These are phyloP conservation scores for Tetradesmus lagerheimii DNA, from an alignment of 139 green algal species.

Conservation along the genomic window DNA sequence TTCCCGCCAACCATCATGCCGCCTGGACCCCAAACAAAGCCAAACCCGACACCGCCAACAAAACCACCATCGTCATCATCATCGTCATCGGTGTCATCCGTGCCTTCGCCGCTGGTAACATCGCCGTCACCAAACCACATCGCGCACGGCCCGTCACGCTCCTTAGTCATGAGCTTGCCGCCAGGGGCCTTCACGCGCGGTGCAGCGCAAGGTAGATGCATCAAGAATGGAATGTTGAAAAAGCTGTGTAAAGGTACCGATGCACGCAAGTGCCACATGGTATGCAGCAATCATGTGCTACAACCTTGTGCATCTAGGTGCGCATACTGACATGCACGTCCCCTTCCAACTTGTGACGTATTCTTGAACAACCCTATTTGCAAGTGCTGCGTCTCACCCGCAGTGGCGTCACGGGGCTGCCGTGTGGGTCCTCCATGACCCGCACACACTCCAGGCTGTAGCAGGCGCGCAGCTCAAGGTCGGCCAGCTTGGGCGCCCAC, in stretches of 20 bases:
- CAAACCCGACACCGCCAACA: background rate
- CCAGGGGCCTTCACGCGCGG: background rate
- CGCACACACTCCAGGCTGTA: background rate
- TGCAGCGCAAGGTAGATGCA: background rate
- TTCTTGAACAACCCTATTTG: too few species aligned
- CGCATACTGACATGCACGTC: too few species aligned
- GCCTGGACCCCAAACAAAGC: background rate
- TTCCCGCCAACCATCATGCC: background rate
- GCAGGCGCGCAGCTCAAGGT: background rate
- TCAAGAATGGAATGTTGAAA: too few species aligned
- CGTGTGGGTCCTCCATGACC: background rate
- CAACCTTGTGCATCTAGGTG: too few species aligned
- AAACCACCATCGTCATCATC: background rate
- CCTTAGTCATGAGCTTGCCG: conserved; percentile 7
- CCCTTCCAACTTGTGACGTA: too few species aligned
- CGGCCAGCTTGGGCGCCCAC: background rate
- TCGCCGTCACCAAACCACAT: background rate
- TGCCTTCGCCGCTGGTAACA: background rate
- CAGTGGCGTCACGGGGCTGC: background rate
- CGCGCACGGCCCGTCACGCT: background rate
- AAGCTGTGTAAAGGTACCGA: too few species aligned
- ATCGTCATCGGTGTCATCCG: background rate
- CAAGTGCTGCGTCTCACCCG: too few species aligned
- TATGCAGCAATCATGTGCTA: too few species aligned
- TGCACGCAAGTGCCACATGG: too few species aligned